Evolutionary conservation across 768 basidiomycete species (phyloP).

Genomic region (Tulasnella sp.): DNA sequence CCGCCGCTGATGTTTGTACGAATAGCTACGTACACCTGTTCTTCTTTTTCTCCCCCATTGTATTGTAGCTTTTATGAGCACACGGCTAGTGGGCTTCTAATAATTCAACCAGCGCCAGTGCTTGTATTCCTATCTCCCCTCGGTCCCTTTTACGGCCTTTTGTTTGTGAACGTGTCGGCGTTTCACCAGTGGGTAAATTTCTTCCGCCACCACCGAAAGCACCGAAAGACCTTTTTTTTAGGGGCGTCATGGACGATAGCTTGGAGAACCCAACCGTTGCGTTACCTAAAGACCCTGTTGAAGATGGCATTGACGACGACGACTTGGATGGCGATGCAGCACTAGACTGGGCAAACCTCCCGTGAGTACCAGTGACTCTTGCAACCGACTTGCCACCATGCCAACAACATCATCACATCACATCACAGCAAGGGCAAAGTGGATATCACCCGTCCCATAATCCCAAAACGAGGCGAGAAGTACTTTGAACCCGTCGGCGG

Average conservation of each 20-base stretch:
- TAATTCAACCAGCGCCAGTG: neutral
- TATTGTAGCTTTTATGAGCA: neutral
- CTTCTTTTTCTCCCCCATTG: neutral
- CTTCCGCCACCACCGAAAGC: neutral
- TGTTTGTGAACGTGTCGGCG: neutral
- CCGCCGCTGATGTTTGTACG: neutral
- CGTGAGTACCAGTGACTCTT: slow-evolving; percentile 37
- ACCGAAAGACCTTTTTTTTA: neutral
- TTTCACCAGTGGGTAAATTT: neutral
- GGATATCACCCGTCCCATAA: slow-evolving; percentile 48
- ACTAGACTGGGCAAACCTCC: slow-evolving; percentile 79
- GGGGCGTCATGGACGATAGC: slow-evolving; percentile 22
- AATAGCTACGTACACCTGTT: neutral
- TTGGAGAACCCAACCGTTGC: slow-evolving; percentile 27
- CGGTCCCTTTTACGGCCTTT: neutral
- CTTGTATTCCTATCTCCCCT: neutral
- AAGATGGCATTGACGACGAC: slow-evolving; percentile 62
- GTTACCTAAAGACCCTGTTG: slow-evolving; percentile 35
- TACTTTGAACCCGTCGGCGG: slow-evolving; percentile 79
- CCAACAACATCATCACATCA: neutral
- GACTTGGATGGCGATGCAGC: slow-evolving; percentile 37
- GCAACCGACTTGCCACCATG: neutral
- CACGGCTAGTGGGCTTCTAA: neutral
- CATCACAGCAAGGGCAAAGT: neutral
- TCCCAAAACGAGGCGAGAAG: slow-evolving; percentile 95